A percentile compares a stretch with the other conserved stretches of the same genome.
phyloP scores from a whole-genome alignment of 2,329 filamentous ascomycete genomes.

The Colletotrichum sp. region DNA sequence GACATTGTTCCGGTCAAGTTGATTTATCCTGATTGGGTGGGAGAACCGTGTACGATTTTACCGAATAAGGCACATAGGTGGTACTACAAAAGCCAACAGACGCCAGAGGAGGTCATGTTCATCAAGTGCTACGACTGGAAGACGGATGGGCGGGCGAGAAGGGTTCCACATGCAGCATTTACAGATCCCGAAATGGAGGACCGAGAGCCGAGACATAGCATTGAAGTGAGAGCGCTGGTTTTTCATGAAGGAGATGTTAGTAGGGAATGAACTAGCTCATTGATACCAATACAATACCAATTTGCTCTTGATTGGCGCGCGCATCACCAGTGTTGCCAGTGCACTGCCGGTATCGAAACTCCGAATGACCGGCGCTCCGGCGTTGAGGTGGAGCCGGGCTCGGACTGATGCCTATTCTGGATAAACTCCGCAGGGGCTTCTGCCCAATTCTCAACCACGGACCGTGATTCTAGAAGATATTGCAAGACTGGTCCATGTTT shows the following conservation, averaged over 20 bases:
- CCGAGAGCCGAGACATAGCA: not conserved
- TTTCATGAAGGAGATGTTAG: not conserved
- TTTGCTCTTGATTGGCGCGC: not conserved
- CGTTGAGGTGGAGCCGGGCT: not conserved
- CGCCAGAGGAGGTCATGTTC: slow-evolving; percentile 58
- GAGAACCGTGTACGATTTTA: slow-evolving; percentile 41
- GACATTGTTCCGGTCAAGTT: slow-evolving; percentile 42
- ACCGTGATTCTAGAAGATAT: not conserved
- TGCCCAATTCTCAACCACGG: not conserved
- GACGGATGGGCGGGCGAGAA: not conserved
- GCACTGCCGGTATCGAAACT: not conserved
- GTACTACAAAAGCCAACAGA: slow-evolving; percentile 57
- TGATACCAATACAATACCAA: not conserved
- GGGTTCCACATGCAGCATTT: not conserved
- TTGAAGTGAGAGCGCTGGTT: not conserved
- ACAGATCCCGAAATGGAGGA: not conserved
- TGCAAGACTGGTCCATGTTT: not conserved
- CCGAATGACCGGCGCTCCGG: not conserved
- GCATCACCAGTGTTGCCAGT: not conserved
- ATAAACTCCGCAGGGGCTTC: not conserved
- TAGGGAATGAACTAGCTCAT: not conserved
- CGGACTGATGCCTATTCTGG: not conserved
- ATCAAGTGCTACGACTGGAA: slow-evolving; percentile 67
- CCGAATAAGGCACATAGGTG: slow-evolving; percentile 44
- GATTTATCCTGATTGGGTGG: slow-evolving; percentile 34